phyloP scores from a whole-genome alignment of 139 green algal species.

The Gonium pectorale region DNA sequence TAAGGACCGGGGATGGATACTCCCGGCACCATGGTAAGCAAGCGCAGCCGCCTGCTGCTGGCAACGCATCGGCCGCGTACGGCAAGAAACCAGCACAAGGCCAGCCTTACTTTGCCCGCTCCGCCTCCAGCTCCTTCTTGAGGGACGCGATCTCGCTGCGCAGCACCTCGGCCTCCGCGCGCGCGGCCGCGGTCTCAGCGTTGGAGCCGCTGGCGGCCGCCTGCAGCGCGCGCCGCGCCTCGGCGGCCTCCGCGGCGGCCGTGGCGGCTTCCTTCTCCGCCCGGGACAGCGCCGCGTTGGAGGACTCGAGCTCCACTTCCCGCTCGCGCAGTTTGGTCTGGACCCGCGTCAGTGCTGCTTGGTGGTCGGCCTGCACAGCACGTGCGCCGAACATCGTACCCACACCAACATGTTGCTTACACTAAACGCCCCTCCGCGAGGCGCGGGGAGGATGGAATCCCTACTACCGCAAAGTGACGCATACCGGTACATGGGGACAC shows the following conservation, averaged over 20 bases:
- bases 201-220: conserved; percentile 25
- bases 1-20: too few species aligned
- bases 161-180: conserved; percentile 46
- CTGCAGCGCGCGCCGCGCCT: conserved; percentile 18
- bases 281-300: neutral
- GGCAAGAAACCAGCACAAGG: neutral
- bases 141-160: conserved; percentile 32
- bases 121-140: conserved; percentile 47
- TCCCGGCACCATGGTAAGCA: too few species aligned
- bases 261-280: conserved; percentile 33
- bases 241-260: conserved; percentile 17
- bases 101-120: conserved; percentile 31
- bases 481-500: too few species aligned
- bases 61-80: too few species aligned
- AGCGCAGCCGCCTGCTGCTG: too few species aligned
- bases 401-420: too few species aligned
- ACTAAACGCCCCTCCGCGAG: too few species aligned
- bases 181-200: conserved; percentile 46
- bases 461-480: too few species aligned
- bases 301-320: conserved; percentile 50
- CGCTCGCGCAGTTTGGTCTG: conserved; percentile 44
- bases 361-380: conserved; percentile 33
- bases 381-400: too few species aligned
- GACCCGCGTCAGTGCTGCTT: conserved; percentile 32
- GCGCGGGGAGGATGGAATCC: too few species aligned